These are phyloP conservation scores for Paraconiothyrium sp. DNA, from an alignment of 2,329 filamentous ascomycete species.

Conservation along the genomic window DNA sequence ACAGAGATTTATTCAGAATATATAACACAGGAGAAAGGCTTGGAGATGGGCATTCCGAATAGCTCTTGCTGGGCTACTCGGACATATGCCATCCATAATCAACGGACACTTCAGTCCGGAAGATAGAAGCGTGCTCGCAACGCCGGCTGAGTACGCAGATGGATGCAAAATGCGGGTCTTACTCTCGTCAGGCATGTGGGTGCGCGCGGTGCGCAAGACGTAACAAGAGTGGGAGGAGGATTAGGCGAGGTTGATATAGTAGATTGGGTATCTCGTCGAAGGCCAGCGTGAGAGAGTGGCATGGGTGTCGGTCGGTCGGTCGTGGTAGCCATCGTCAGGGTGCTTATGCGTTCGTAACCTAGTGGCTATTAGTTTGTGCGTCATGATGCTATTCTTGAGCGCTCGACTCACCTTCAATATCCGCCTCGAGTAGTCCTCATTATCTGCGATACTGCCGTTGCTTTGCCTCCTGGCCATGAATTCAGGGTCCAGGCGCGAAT, in stretches of 20 bases:
- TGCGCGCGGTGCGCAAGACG: constrained; percentile 32
- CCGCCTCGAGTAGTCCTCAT: constrained; percentile 94
- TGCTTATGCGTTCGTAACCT: constrained; percentile 50
- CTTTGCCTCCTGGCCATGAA: constrained; percentile 86
- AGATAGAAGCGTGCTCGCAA: constrained; percentile 26
- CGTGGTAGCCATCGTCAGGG: constrained; percentile 25
- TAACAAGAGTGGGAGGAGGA: constrained; percentile 34
- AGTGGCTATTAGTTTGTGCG: constrained; percentile 25
- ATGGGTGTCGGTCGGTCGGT: constrained; percentile 9
- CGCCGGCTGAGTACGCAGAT: constrained; percentile 31
- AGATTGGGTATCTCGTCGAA: constrained; percentile 22
- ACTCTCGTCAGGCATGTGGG: constrained; percentile 41
- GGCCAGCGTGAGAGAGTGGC: constrained; percentile 18
- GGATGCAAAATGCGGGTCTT: constrained; percentile 33
- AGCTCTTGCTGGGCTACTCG: constrained; percentile 7
- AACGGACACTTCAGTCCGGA: constrained; percentile 21
- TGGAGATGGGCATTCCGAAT: constrained; percentile 5
- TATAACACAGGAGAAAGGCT: constrained; percentile 31
- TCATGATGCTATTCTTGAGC: not conserved
- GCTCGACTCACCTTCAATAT: constrained; percentile 81
- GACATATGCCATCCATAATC: constrained; percentile 13
- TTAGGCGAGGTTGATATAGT: constrained; percentile 24
- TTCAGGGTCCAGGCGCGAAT: constrained; percentile 84
- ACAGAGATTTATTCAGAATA: constrained; percentile 23
- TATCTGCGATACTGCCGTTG: constrained; percentile 95